Evolutionary conservation across 345 rosid genomes (phyloP).

Genomic region (Garcia nutans): DNA sequence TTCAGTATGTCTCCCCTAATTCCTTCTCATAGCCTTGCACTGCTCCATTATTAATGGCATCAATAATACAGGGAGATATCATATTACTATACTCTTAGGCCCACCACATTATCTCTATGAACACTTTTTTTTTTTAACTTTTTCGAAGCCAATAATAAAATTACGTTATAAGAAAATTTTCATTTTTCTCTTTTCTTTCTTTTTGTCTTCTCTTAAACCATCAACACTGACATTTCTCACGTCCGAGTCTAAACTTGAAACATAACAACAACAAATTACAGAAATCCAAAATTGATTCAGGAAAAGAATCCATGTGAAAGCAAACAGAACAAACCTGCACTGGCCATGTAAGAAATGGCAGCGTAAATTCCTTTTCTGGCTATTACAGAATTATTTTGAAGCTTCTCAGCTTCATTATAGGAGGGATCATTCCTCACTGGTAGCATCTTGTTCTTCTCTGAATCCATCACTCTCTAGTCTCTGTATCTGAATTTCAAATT

Average conservation of each 20-base stretch:
- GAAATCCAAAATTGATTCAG: not conserved
- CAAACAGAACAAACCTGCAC: conserved; percentile 39
- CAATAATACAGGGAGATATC: conserved; percentile 12
- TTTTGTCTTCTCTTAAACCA: not conserved
- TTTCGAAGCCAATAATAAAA: conserved; percentile 7
- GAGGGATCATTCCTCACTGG: conserved; percentile 3
- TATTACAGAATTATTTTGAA: conserved; percentile 23
- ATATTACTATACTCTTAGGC: conserved; percentile 14
- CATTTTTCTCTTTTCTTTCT: not conserved
- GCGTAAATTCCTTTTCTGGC: conserved; percentile 47
- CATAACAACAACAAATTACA: not conserved
- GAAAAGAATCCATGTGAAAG: not conserved
- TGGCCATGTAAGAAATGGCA: conserved; percentile 56
- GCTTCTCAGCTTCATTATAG: not conserved
- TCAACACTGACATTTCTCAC: not conserved
- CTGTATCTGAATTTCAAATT: too few species aligned
- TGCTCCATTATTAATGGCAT: conserved; percentile 13
- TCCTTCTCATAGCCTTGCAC: conserved; percentile 11
- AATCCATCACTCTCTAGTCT: not conserved
- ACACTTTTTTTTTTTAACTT: conserved; percentile 12
- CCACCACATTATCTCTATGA: conserved; percentile 18
- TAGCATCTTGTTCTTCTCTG: not conserved
- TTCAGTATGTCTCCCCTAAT: conserved; percentile 11
- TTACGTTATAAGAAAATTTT: not conserved
- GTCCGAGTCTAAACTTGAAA: not conserved